These are phyloP conservation scores for Gnaphalium uliginosum DNA, from an alignment of 129 eudicot species.

Conservation along the genomic window DNA sequence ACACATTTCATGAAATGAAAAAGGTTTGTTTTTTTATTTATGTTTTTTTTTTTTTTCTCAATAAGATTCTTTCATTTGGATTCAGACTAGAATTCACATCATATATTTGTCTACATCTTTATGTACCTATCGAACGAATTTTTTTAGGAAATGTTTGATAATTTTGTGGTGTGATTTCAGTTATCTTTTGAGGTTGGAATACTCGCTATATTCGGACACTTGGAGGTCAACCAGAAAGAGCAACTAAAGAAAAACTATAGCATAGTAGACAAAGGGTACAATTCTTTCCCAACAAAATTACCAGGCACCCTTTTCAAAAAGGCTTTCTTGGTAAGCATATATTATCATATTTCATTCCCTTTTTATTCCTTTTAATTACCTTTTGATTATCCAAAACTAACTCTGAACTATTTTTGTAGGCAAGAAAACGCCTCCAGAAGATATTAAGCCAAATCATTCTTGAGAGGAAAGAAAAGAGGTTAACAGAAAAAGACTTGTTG, in stretches of 20 bases:
- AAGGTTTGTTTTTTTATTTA: slow-evolving; percentile 39
- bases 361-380: neutral
- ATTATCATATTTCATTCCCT: neutral
- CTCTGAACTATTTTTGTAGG: slow-evolving; percentile 28
- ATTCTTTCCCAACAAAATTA: slow-evolving; percentile 53
- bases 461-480: slow-evolving; percentile 49
- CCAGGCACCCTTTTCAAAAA: slow-evolving; percentile 59
- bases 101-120: slow-evolving; percentile 17
- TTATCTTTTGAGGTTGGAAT: slow-evolving; percentile 61
- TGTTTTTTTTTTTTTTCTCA: neutral
- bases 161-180: slow-evolving; percentile 29
- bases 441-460: slow-evolving; percentile 40
- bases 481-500: slow-evolving; percentile 38
- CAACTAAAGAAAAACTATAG: slow-evolving; percentile 51
- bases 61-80: slow-evolving; percentile 19
- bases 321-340: slow-evolving; percentile 47
- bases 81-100: slow-evolving; percentile 18
- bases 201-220: slow-evolving; percentile 57
- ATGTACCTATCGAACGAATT: neutral
- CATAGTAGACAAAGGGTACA: slow-evolving; percentile 57
- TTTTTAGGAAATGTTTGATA: neutral
- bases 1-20: slow-evolving; percentile 60
- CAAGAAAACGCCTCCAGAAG: slow-evolving; percentile 47
- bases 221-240: slow-evolving; percentile 43
- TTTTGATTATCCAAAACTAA: neutral